Evolutionary conservation across 2,329 filamentous ascomycete species (phyloP), one percentile per base, ranked within the genome.

Genomic region (Microdochium paspali): DNA sequence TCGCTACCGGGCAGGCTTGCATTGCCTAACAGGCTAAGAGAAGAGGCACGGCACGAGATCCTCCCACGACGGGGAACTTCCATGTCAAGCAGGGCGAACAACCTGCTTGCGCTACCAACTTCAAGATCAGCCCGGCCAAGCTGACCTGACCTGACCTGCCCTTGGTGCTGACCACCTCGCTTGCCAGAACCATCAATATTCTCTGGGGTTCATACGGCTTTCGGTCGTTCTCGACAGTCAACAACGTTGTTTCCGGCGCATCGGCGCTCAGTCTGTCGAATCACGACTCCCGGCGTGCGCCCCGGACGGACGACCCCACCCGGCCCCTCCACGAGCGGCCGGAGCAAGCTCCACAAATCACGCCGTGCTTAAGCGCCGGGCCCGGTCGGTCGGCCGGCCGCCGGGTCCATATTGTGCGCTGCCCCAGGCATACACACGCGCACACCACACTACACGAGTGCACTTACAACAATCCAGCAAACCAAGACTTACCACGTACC

Each of bases 301-400:
- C 26, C 26, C 26, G n/a, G n/a, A n/a, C 26, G 26, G 26, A 7
- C 7, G 7, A 7, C 7, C 26, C 26, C 26, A 28, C 26, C 26
- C 26, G 26, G 26, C 26, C 26, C 26, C 26, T 28, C 26, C 13
- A n/a, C n/a, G n/a, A n/a, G n/a, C n/a, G 7, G 26, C 26, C 26
- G 26, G 26, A 7, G 7, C 7, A 13, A 7, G 26, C 26, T 13
- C 26, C 26, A 28, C 26, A 28, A 28, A 28, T 28, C 26, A 28
- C 35, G 35, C 35, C 35, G 35, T 40, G 35, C 35, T 40, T 40
- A 40, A 40, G 35, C 35, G 35, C 35, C 35, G 35, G n/a, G 35
- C 35, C 35, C 26, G 26, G 7, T 7, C 13, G 26, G 26, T 28
- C 26, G 26, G 26, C 13, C 26, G 26, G 18, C 35, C 15, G 10